Evolutionary conservation across 164 flowering plant species (phyloP).

Genomic region (Annona squamosa): DNA sequence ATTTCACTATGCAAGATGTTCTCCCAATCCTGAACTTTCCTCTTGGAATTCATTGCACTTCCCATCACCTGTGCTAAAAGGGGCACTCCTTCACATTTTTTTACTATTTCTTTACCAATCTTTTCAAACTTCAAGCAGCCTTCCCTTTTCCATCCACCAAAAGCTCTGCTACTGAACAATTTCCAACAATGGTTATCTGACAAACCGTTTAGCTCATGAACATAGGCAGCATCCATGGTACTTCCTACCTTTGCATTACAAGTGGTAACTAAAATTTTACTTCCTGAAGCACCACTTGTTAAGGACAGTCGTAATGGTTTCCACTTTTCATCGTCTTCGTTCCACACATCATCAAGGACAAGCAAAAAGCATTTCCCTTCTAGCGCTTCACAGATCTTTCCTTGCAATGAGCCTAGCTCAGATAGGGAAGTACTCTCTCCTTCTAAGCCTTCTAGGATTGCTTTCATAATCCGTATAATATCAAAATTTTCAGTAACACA

Average conservation of each 20-base stretch:
- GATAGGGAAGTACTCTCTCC: neutral
- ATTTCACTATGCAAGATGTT: neutral
- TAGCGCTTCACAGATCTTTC: neutral
- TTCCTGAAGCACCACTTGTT: neutral
- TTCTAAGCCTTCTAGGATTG: neutral
- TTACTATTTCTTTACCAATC: neutral
- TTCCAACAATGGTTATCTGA: neutral
- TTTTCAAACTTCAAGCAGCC: neutral
- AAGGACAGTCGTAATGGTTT: neutral
- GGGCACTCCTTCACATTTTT: constrained; percentile 4
- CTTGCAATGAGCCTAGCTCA: neutral
- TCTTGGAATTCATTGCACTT: neutral
- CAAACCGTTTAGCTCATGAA: neutral
- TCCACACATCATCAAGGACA: constrained; percentile 4
- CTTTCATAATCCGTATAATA: neutral
- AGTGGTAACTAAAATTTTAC: neutral
- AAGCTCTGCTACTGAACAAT: neutral
- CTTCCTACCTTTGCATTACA: neutral
- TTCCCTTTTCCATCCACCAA: neutral
- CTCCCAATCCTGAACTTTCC: constrained; percentile 12
- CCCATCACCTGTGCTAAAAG: neutral
- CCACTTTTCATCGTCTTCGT: neutral
- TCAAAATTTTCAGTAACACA: constrained; percentile 6
- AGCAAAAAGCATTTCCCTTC: neutral
- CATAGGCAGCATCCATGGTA: neutral